phyloP scores from a whole-genome alignment of 2,329 filamentous ascomycete species.

The Pseudogymnoascus sp. region DNA sequence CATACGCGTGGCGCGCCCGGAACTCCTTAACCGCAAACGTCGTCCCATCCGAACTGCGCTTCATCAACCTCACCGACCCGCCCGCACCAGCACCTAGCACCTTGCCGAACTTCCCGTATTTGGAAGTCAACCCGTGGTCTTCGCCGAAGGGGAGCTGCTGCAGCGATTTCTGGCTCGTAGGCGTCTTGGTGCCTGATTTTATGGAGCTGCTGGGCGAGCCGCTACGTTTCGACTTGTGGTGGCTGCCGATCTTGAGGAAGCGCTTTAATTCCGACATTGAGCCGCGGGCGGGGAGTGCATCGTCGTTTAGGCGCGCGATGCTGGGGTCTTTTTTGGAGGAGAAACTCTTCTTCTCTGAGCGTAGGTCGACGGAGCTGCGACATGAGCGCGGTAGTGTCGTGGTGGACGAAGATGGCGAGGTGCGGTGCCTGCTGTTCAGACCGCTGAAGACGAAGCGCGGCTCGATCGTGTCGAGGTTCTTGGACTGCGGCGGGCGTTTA shows the following conservation, averaged over 20 bases:
- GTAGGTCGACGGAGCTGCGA: slow-evolving; percentile 30
- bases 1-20: slow-evolving; percentile 81
- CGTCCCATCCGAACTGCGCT: slow-evolving; percentile 80
- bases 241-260: slow-evolving; percentile 79
- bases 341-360: slow-evolving; percentile 41
- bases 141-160: slow-evolving; percentile 82
- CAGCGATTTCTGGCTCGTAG: slow-evolving; percentile 38
- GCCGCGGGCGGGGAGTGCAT: slow-evolving; percentile 51
- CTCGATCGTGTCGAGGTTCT: slow-evolving; percentile 61
- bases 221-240: slow-evolving; percentile 55
- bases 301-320: slow-evolving; percentile 35
- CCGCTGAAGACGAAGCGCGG: slow-evolving; percentile 68
- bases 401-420: slow-evolving; percentile 46
- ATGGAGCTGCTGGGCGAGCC: slow-evolving; percentile 52
- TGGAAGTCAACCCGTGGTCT: slow-evolving; percentile 81
- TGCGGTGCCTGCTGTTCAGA: slow-evolving; percentile 60
- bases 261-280: slow-evolving; percentile 94
- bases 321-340: slow-evolving; percentile 11
- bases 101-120: slow-evolving; percentile 92
- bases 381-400: slow-evolving; percentile 39
- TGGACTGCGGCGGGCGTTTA: slow-evolving; percentile 62
- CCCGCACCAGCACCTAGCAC: slow-evolving; percentile 90
- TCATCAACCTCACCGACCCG: slow-evolving; percentile 89
- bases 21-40: slow-evolving; percentile 99
- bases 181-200: slow-evolving; percentile 42